Percentiles rank a stretch among this genome's conserved stretches.
Conservation (phyloP, 129 eudicot genomes). For the Cynara cardunculus region DNA sequence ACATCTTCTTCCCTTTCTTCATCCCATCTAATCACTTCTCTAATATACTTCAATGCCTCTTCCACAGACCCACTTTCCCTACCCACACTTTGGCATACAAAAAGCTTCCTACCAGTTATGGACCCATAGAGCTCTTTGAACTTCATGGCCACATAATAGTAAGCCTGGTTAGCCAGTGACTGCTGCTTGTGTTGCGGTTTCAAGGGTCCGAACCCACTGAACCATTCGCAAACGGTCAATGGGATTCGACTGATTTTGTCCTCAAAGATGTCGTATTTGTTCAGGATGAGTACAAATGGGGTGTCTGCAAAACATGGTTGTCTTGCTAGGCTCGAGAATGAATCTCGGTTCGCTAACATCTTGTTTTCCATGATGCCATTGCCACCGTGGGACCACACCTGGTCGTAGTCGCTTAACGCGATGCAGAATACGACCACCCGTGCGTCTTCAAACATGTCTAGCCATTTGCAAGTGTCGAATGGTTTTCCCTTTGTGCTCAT, state of each 20-base stretch:
- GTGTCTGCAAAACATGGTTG: conserved; percentile 31
- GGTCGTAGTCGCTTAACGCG: conserved; percentile 46
- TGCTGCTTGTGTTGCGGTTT: conserved; percentile 26
- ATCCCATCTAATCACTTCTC: conserved; percentile 24
- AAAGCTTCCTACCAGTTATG: conserved; percentile 47
- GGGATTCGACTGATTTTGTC: conserved; percentile 38
- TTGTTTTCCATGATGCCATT: conserved; percentile 27
- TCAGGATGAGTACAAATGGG: conserved; percentile 38
- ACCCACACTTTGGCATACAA: conserved; percentile 29
- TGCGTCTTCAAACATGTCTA: conserved; percentile 53
- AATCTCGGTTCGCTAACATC: conserved; percentile 38
- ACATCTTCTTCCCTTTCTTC: conserved; percentile 22
- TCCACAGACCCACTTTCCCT: conserved; percentile 35
- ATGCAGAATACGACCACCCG: conserved; percentile 35
- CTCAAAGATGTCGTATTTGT: conserved; percentile 44
- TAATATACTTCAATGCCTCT: conserved; percentile 29
- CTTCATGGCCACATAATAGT: conserved; percentile 38
- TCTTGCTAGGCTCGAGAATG: conserved; percentile 33
- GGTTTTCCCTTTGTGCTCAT: conserved; percentile 32
- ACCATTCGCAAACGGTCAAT: conserved; percentile 46
- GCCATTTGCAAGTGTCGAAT: conserved; percentile 31
- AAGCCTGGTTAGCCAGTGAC: conserved; percentile 38
- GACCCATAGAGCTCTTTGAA: conserved; percentile 41
- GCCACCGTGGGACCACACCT: conserved; percentile 10
- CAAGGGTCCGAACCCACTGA: conserved; percentile 33